phyloP scores from a whole-genome alignment of 2,329 filamentous ascomycete genomes.

The Cladosporium sp. region DNA sequence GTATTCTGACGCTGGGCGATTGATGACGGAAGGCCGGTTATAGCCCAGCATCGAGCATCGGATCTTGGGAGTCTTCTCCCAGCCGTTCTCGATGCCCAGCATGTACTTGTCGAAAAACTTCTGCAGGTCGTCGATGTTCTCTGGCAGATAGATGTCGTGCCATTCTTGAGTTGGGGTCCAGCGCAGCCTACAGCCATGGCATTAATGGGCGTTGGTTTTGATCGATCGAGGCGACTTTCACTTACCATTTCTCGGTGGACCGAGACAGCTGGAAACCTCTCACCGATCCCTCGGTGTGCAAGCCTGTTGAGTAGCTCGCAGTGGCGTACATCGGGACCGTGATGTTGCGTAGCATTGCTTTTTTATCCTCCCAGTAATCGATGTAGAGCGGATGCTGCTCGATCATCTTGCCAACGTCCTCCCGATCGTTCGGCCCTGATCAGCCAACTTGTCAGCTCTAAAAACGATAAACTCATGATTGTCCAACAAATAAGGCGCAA shows the following conservation, averaged over 20 bases:
- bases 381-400: conserved; percentile 19
- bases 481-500: background rate
- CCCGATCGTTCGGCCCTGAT: background rate
- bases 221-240: background rate
- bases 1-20: background rate
- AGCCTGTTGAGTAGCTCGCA: conserved; percentile 20
- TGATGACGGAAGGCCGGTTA: background rate
- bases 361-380: conserved; percentile 26
- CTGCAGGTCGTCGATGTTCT: conserved; percentile 40
- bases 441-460: background rate
- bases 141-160: conserved; percentile 42
- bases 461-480: background rate
- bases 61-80: conserved; percentile 27
- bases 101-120: conserved; percentile 50
- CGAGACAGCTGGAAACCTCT: background rate
- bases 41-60: background rate
- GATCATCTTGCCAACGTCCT: conserved; percentile 17
- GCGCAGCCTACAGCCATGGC: conserved; percentile 32
- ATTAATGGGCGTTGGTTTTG: background rate
- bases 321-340: conserved; percentile 23
- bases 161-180: conserved; percentile 45
- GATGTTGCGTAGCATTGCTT: conserved; percentile 21
- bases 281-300: conserved; percentile 25
- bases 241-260: conserved; percentile 21
- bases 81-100: conserved; percentile 44